Conservation (phyloP, 1,284 basidiomycete genomes). For the Psilocybe mexicana region DNA sequence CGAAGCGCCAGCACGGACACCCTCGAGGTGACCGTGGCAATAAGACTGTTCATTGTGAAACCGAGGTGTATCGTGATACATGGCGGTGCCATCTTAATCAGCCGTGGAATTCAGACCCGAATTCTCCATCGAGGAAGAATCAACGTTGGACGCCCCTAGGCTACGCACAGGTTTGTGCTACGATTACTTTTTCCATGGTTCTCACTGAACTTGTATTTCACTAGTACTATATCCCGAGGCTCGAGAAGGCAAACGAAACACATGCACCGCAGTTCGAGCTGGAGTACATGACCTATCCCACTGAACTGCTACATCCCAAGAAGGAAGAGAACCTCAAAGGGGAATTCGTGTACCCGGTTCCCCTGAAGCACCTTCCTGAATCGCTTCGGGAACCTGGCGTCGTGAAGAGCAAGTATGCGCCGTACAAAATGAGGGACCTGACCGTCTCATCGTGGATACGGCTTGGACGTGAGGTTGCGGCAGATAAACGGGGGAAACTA, state of each 20-base stretch:
- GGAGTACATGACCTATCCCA: conserved; percentile 75
- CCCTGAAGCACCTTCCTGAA: conserved; percentile 63
- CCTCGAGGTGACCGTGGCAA: conserved; percentile 44
- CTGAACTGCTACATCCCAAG: conserved; percentile 36
- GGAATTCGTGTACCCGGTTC: conserved; percentile 55
- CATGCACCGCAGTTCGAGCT: conserved; percentile 68
- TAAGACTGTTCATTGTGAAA: conserved; percentile 48
- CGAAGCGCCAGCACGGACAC: conserved; percentile 48
- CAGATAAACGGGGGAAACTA: conserved; percentile 56
- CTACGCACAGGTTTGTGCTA: conserved; percentile 67
- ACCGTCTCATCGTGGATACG: conserved; percentile 79
- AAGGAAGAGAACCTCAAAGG: conserved; percentile 25
- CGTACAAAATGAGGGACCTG: conserved; percentile 72
- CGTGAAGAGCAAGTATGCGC: conserved; percentile 59
- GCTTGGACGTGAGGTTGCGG: conserved; percentile 66
- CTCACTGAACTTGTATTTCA: background rate
- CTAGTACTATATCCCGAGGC: conserved; percentile 77
- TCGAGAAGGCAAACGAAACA: conserved; percentile 56
- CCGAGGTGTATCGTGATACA: conserved; percentile 50
- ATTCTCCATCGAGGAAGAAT: conserved; percentile 75
- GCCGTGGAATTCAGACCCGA: conserved; percentile 60
- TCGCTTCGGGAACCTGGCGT: conserved; percentile 44
- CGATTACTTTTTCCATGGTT: background rate
- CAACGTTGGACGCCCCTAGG: conserved; percentile 73
- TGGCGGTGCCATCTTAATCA: conserved; percentile 62